phyloP scores from a whole-genome alignment of 257 asterid species.

The Schizonepeta tenuifolia region DNA sequence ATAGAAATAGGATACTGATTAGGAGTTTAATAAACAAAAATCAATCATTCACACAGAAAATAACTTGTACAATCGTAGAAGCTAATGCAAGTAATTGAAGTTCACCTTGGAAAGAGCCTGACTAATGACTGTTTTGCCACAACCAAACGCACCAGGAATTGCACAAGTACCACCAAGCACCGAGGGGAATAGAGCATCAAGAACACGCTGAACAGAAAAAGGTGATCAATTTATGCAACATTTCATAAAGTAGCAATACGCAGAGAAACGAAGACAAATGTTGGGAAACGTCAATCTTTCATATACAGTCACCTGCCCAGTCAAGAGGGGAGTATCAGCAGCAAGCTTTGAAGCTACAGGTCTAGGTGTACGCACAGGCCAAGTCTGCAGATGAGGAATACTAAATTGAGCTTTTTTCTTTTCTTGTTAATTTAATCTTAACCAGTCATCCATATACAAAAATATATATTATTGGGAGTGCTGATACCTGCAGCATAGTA shows the following conservation, averaged over 20 bases:
- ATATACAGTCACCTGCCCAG: conserved; percentile 83
- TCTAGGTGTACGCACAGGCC: conserved; percentile 98
- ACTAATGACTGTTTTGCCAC: conserved; percentile 99
- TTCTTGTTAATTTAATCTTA: background rate
- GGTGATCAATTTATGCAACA: conserved; percentile 33
- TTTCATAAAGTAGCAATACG: background rate
- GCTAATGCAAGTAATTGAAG: conserved; percentile 26
- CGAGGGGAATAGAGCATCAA: conserved; percentile 96
- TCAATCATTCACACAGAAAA: background rate
- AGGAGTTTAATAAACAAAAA: conserved; percentile 9
- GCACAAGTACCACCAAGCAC: conserved; percentile 99
- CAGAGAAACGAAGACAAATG: conserved; percentile 10
- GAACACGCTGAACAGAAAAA: conserved; percentile 80
- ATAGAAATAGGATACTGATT: conserved; percentile 26
- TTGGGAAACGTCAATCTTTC: conserved; percentile 55
- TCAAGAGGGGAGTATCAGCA: conserved; percentile 98
- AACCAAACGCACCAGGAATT: conserved; percentile 99
- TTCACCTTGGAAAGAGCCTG: conserved; percentile 99
- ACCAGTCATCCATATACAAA: conserved; percentile 1
- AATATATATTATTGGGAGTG: conserved; percentile 24
- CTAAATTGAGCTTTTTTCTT: conserved; percentile 24
- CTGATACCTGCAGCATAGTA: conserved; percentile 93
- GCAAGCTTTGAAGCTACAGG: conserved; percentile 96
- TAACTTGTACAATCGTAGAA: conserved; percentile 10
- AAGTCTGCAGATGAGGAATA: conserved; percentile 57